These are phyloP conservation scores for Eragrostis nindensis DNA, from an alignment of 176 grass and related monocot species.

Conservation along the genomic window DNA sequence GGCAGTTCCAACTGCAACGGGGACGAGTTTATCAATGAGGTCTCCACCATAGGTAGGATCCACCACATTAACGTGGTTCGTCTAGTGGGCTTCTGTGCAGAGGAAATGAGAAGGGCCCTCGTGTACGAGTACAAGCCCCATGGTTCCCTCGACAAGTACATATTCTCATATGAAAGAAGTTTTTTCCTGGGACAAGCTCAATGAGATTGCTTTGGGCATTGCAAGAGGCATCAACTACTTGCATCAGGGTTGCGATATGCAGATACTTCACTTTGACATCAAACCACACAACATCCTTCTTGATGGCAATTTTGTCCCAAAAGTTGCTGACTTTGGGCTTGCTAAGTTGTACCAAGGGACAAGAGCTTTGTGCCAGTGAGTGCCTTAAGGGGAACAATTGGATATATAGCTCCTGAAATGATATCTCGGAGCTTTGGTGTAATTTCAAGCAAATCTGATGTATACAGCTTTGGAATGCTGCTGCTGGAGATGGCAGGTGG, in stretches of 20 bases:
- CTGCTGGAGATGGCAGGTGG: conserved; percentile 52
- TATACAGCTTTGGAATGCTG: conserved; percentile 61
- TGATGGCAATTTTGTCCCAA: conserved; percentile 39
- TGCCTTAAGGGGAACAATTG: conserved; percentile 40
- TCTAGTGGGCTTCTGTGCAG: conserved; percentile 44
- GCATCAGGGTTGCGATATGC: conserved; percentile 46
- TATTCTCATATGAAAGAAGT: conserved; percentile 34
- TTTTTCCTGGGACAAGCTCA: conserved; percentile 39
- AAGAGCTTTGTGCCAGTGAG: conserved; percentile 21
- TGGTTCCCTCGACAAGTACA: conserved; percentile 44
- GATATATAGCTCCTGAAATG: conserved; percentile 52
- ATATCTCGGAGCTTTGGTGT: conserved; percentile 40
- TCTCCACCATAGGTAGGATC: conserved; percentile 47
- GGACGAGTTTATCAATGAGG: conserved; percentile 61
- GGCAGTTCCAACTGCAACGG: conserved; percentile 44
- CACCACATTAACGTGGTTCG: conserved; percentile 51
- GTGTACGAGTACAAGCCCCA: conserved; percentile 54
- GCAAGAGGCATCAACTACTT: conserved; percentile 58
- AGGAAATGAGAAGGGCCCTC: conserved; percentile 40
- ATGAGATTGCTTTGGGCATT: conserved; percentile 39
- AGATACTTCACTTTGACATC: conserved; percentile 61
- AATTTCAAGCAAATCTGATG: conserved; percentile 48
- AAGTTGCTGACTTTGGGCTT: conserved; percentile 59
- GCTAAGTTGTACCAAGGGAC: conserved; percentile 55
- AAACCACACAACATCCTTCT: conserved; percentile 52